These are phyloP conservation scores for Dovyalis caffra DNA, from an alignment of 345 rosid species.

Conservation along the genomic window DNA sequence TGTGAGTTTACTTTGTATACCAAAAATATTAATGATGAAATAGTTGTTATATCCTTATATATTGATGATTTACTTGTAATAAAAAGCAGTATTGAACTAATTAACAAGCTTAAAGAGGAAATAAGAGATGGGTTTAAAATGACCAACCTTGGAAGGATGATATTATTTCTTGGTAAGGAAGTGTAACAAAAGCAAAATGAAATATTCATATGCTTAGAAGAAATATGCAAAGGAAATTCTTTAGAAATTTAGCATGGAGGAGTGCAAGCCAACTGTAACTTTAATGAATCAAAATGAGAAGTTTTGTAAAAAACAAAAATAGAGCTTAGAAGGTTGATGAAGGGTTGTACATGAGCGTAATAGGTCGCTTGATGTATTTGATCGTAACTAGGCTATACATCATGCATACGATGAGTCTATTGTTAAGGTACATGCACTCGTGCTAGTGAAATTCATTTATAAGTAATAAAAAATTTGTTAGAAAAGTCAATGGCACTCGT, in stretches of 20 bases:
- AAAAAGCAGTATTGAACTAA: background rate
- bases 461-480: background rate
- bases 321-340: background rate
- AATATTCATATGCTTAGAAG: too few species aligned
- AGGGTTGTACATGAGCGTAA: background rate
- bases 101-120: background rate
- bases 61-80: background rate
- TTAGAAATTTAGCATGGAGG: background rate
- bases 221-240: too few species aligned
- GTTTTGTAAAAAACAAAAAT: background rate
- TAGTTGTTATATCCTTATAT: background rate
- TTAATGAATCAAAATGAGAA: background rate
- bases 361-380: background rate
- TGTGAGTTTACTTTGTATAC: background rate
- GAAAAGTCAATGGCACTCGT: background rate
- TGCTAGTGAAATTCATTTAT: background rate
- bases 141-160: background rate
- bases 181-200: too few species aligned
- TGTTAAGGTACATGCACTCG: background rate
- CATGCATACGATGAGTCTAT: background rate
- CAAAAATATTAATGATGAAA: background rate
- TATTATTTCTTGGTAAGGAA: background rate
- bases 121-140: background rate
- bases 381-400: background rate
- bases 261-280: background rate